Evolutionary conservation across 2,329 filamentous ascomycete genomes (phyloP), one percentile per base, ranked within the genome.

Genomic region (Neofusicoccum ribis): DNA sequence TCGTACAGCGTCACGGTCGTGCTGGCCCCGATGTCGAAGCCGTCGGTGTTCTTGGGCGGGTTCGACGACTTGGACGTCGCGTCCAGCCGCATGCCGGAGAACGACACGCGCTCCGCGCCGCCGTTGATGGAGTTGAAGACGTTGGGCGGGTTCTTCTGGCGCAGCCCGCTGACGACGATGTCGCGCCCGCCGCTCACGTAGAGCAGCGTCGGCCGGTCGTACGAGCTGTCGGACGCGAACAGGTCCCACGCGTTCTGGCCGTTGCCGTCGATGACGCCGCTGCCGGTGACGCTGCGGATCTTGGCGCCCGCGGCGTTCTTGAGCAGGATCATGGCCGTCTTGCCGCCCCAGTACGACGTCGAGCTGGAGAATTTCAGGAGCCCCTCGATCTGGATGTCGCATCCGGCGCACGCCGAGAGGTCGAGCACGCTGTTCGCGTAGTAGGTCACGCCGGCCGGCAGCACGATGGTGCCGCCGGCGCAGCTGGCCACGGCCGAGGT

Each of bases 371-470:
- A 77, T 63, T 78, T 78, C 4, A 84, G 68, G 0, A 76, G 72
- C 0, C 81, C 82, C 64, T 84, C 80, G 5, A 84, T 71, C 65
- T 83, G 78, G 54, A 83, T 73, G 49, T 79, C 79, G 67, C 82
- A 84, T n/a, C 72, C 74, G 3, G 67, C 68, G 69, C 82, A 83
- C 2, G 77, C 77, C 20, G 50, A 72, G 43, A 83, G 79, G 50
- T 78, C 73, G 9, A 84, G 70, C 0, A 76, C 75, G n/a, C 78
- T 79, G 64, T 78, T 78, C 34, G 83, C 71, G 64, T 75, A 75
- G 70, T 81, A 84, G 0, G 79, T 81, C 3, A 69, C 73, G 9
- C 74, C 76, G 0, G 74, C 70, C 0, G 81, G 80, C 39, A 84
- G 77, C 2, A 80, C 70, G 17, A 83, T 81, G 0, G 76, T 81